Evolutionary conservation across 352 stramenopile genomes (phyloP), one percentile per base, ranked within the genome.

Genomic region (Stramenopiles sp.): DNA sequence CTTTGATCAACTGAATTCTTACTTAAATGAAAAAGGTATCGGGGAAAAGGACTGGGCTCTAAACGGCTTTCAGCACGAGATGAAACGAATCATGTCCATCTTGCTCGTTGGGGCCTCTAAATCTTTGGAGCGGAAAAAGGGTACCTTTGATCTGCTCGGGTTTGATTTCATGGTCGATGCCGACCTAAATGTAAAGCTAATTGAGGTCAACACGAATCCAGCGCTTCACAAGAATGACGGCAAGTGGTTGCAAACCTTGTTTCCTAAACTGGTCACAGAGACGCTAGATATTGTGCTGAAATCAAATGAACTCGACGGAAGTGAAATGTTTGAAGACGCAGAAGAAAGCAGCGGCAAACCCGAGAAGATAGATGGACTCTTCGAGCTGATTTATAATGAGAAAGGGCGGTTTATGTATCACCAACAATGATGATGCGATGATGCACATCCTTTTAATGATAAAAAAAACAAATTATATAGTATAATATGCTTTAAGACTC

Each of bases 181-280:
- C 34, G 63, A 78, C 48, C 31, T 81, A 0, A 68, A 25, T 34
- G 68, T 75, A 12, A 12, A 77, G n/a, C 33, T 81, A 25, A 49
- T 81, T 3, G 78, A 81, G 77, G 49, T 82, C 6, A 81, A 81
- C 75, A 81, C 78, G 6, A 81, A 81, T 37, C 78, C 78, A n/a
- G 78, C 78, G 35, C n/a, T 81, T 3, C 74, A 25, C 33, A 2
- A 75, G 36, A 53, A 53, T 25, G 78, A 81, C 25, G 78, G 79
- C 74, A 34, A 34, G 6, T 43, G 37, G 0, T 71, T 81, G 78
- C 68, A 76, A 34, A 75, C 32, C 3, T 32, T 81, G 25, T 37
- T 81, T 18, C 78, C 78, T 3, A 74, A 36, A 1, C 77, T 81
- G 4, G 78, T 81, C 4, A 78, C 78, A 37, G 78, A 73, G 4